A percentile compares a stretch with the other conserved stretches of the same genome.
Evolutionary conservation across 2,329 filamentous ascomycete species (phyloP).

Genomic region (Sclerotinia borealis): DNA sequence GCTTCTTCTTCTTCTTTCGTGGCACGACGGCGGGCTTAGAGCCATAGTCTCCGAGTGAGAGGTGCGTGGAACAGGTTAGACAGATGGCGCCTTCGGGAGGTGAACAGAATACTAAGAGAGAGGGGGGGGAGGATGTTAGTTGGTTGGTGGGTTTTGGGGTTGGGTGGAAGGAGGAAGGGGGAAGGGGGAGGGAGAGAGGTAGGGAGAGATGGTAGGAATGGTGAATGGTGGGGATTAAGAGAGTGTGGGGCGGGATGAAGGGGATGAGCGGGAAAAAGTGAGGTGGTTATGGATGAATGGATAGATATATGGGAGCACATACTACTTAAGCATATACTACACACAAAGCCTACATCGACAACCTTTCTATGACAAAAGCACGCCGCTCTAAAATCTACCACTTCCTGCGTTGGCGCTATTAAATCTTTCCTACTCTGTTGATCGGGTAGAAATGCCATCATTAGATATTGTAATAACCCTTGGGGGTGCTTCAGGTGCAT

Average conservation of each 20-base stretch:
- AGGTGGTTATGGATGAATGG: not conserved
- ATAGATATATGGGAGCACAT: slow-evolving; percentile 32
- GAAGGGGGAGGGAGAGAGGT: not conserved
- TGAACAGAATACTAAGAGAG: slow-evolving; percentile 61
- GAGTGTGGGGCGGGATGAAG: not conserved
- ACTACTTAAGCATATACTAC: slow-evolving; percentile 90
- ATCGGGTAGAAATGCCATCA: slow-evolving; percentile 87
- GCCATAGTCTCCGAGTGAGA: slow-evolving; percentile 72
- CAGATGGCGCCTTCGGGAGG: slow-evolving; percentile 61
- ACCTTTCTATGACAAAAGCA: slow-evolving; percentile 94
- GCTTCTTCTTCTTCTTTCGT: slow-evolving; percentile 71
- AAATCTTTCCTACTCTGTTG: slow-evolving; percentile 57
- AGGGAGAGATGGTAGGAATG: not conserved
- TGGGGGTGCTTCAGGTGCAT: slow-evolving; percentile 55
- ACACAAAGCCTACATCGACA: slow-evolving; percentile 89
- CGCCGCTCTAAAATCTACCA: slow-evolving; percentile 94
- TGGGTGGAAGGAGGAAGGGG: not conserved
- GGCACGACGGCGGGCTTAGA: slow-evolving; percentile 70
- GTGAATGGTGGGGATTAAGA: not conserved
- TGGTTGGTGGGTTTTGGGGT: not conserved
- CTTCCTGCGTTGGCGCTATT: slow-evolving; percentile 72
- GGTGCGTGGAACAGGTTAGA: slow-evolving; percentile 73
- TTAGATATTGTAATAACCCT: slow-evolving; percentile 83
- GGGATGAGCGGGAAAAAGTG: not conserved
- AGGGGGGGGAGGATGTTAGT: slow-evolving; percentile 13